Conservation (phyloP, 169 alveolate genomes). For the Cytauxzoon felis region DNA sequence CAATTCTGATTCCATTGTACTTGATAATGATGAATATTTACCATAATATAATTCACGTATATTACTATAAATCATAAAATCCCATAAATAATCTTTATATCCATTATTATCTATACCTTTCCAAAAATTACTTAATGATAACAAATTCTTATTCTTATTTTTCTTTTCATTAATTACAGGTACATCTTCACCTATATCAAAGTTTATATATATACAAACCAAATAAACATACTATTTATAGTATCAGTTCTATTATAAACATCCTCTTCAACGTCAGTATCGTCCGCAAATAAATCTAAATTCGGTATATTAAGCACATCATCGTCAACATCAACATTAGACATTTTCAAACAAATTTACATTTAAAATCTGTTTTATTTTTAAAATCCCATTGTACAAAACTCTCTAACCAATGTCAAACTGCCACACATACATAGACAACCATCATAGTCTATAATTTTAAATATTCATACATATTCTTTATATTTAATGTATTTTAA, state of each 20-base stretch:
- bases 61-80: conserved; percentile 40
- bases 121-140: conserved; percentile 44
- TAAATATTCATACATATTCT: too few relatives aligned
- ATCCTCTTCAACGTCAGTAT: conserved; percentile 49
- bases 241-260: conserved; percentile 3
- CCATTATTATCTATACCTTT: conserved; percentile 12
- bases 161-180: not conserved
- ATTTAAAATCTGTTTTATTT: not conserved
- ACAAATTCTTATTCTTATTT: conserved; percentile 1
- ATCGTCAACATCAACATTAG: too few relatives aligned
- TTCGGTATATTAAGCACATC: not conserved
- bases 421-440: too few relatives aligned
- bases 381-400: too few relatives aligned
- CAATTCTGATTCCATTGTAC: conserved; percentile 27
- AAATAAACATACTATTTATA: conserved; percentile 1
- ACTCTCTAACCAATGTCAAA: too few relatives aligned
- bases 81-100: conserved; percentile 51
- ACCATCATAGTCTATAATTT: too few relatives aligned
- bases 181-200: conserved; percentile 15
- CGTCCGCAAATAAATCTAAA: conserved; percentile 57
- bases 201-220: not conserved
- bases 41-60: conserved; percentile 38
- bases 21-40: conserved; percentile 8
- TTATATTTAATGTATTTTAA: too few relatives aligned
- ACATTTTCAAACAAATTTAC: conserved; percentile 2